A percentile compares a stretch with the other conserved stretches of the same genome.
Conservation (phyloP, 495 filamentous ascomycete genomes). For the Penicillium simplicissimum region DNA sequence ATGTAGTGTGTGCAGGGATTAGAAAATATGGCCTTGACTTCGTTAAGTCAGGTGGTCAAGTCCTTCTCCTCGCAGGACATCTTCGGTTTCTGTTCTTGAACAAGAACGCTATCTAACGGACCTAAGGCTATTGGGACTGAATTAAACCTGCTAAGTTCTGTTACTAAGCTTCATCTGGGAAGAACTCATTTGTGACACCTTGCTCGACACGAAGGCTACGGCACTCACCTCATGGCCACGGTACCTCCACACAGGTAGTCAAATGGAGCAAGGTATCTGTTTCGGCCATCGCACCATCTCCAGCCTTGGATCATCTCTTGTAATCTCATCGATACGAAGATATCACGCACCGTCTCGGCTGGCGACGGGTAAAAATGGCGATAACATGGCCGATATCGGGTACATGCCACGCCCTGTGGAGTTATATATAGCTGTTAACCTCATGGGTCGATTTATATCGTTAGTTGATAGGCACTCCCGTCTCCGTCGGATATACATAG, state of each 20-base stretch:
- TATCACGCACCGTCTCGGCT: neutral
- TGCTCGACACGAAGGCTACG: neutral
- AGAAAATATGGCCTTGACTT: neutral
- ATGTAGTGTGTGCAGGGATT: neutral
- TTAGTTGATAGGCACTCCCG: neutral
- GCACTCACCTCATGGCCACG: neutral
- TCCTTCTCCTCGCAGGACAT: too few relatives aligned
- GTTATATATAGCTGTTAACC: neutral
- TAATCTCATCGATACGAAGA: neutral
- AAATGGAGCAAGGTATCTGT: neutral
- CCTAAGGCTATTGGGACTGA: too few relatives aligned
- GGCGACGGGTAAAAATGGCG: neutral
- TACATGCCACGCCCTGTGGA: neutral
- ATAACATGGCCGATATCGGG: neutral
- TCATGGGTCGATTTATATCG: neutral
- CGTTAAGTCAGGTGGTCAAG: too few relatives aligned
- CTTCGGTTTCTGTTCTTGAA: too few relatives aligned
- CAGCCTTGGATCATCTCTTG: neutral
- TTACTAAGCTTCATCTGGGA: too few relatives aligned
- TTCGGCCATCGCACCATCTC: neutral
- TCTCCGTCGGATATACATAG: too few relatives aligned
- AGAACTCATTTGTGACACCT: neutral
- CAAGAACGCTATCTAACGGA: too few relatives aligned
- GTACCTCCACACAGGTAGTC: neutral
- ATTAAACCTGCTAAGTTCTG: too few relatives aligned